These are phyloP conservation scores for Yarrowia porcina DNA, from an alignment of 805 yeast species.

Conservation along the genomic window DNA sequence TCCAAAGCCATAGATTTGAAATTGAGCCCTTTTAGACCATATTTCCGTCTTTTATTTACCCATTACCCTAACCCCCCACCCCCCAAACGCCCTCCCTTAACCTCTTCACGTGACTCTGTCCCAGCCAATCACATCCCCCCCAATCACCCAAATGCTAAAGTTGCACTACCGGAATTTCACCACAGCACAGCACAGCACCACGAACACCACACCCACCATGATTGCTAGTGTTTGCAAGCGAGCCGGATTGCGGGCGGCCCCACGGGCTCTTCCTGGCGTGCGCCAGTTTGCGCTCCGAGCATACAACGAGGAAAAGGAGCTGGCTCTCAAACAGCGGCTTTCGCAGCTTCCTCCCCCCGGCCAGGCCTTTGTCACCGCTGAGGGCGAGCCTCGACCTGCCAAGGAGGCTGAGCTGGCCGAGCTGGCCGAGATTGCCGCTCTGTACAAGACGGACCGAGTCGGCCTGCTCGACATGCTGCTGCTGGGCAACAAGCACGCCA, in stretches of 20 bases:
- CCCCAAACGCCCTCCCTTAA: background rate
- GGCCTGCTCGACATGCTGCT: constrained; percentile 46
- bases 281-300: constrained; percentile 29
- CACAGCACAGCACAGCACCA: constrained; percentile 19
- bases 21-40: background rate
- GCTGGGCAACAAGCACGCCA: constrained; percentile 52
- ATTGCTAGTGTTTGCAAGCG: constrained; percentile 23
- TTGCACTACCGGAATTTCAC: constrained; percentile 16
- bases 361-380: constrained; percentile 66
- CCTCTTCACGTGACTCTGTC: constrained; percentile 2
- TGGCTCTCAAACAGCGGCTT: constrained; percentile 59
- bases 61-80: background rate
- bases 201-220: constrained; percentile 17
- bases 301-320: constrained; percentile 45
- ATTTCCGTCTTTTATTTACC: background rate
- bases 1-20: background rate
- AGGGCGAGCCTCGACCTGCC: constrained; percentile 71
- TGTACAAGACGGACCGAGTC: constrained; percentile 56
- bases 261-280: constrained; percentile 14
- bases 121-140: constrained; percentile 22
- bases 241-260: constrained; percentile 17
- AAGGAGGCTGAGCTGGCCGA: constrained; percentile 64
- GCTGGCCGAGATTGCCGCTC: constrained; percentile 65
- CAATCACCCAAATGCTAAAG: constrained; percentile 25
- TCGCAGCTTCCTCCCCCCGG: constrained; percentile 62